phyloP scores from a whole-genome alignment of 257 asterid species.

The Nicotiana noctiflora region DNA sequence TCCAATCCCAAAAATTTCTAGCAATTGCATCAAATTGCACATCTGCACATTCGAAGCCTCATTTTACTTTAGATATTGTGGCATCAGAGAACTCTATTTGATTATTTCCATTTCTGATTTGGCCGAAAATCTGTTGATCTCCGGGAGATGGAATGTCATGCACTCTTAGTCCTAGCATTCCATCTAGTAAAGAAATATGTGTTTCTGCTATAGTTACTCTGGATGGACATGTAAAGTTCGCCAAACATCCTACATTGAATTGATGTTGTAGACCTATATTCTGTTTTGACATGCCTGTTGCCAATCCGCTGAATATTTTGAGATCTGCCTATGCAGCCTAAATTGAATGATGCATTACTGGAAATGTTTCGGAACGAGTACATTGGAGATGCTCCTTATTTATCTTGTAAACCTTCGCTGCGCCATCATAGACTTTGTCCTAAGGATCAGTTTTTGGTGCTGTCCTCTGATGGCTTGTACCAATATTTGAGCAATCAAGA shows the following conservation, averaged over 20 bases:
- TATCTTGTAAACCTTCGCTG: conserved; percentile 14
- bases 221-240: neutral
- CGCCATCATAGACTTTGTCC: conserved; percentile 19
- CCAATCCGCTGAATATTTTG: neutral
- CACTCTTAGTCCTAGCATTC: neutral
- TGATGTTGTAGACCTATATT: neutral
- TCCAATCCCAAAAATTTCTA: neutral
- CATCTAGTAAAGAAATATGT: neutral
- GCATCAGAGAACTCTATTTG: neutral
- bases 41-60: neutral
- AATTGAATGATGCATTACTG: conserved; percentile 17
- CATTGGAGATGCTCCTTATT: conserved; percentile 15
- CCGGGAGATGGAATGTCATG: neutral
- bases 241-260: neutral
- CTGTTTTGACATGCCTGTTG: neutral
- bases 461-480: conserved; percentile 21
- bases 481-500: conserved; percentile 20
- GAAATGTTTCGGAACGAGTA: conserved; percentile 20
- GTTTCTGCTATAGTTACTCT: neutral
- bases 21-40: neutral
- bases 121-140: neutral
- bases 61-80: neutral
- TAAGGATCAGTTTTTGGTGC: conserved; percentile 18
- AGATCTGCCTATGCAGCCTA: conserved; percentile 15
- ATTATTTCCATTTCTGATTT: neutral